phyloP scores from a whole-genome alignment of 352 stramenopile genomes.

The Phytopythium montanum region DNA sequence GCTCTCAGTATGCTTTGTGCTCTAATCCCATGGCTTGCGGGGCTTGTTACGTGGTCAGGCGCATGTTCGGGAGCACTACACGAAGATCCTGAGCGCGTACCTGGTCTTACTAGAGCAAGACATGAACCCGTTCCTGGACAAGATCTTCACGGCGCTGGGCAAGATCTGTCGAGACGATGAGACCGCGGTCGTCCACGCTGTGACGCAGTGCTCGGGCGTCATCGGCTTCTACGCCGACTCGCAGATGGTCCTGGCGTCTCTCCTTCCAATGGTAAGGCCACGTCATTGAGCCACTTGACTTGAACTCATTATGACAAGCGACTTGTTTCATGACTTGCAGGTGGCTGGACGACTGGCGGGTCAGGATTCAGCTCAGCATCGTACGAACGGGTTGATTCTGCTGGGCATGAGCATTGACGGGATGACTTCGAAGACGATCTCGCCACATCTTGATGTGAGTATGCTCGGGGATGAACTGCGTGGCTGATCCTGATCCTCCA shows the following conservation, averaged over 20 bases:
- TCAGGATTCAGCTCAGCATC: constrained; percentile 75
- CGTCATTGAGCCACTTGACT: background rate
- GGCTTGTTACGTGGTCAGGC: constrained; percentile 19
- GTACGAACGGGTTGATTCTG: constrained; percentile 73
- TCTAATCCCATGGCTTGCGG: background rate
- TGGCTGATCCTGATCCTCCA: no score
- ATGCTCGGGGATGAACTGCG: background rate
- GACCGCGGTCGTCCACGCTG: constrained; percentile 47
- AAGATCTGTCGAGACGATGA: constrained; percentile 81
- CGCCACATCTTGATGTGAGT: constrained; percentile 50
- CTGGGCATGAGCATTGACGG: constrained; percentile 79
- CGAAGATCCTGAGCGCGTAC: constrained; percentile 61
- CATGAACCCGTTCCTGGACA: constrained; percentile 71
- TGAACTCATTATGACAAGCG: background rate
- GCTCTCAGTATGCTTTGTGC: background rate
- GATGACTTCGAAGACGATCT: constrained; percentile 61
- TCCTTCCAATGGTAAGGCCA: constrained; percentile 59
- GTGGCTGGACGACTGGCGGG: constrained; percentile 54
- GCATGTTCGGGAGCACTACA: constrained; percentile 70
- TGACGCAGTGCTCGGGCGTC: constrained; percentile 59
- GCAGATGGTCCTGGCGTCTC: constrained; percentile 66
- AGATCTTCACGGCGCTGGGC: constrained; percentile 62
- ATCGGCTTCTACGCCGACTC: constrained; percentile 70
- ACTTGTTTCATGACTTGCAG: constrained; percentile 7
- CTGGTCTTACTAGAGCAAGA: constrained; percentile 60